Evolutionary conservation across 2,329 filamentous ascomycete genomes (phyloP).

Genomic region (Fusarium austroafricanum): DNA sequence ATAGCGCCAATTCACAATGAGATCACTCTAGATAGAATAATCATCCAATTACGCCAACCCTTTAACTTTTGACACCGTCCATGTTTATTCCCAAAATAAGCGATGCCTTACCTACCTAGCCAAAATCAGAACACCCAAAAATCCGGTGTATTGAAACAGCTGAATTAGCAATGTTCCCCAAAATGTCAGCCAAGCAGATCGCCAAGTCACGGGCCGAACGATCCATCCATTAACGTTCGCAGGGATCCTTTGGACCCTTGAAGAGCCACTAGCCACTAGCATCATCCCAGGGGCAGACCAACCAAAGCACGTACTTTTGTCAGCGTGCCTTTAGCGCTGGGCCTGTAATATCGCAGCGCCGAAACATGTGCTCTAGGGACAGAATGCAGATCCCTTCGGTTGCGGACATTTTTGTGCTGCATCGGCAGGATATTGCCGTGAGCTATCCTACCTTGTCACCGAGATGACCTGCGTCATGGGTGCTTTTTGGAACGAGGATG

Average conservation of each 20-base stretch:
- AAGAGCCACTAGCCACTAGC: neutral
- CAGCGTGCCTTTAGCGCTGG: neutral
- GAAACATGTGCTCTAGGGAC: slow-evolving; percentile 29
- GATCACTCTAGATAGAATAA: neutral
- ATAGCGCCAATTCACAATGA: neutral
- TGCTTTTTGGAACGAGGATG: neutral
- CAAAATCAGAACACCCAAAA: neutral
- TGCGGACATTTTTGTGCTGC: neutral
- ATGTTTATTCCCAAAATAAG: neutral
- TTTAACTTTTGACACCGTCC: too few species aligned
- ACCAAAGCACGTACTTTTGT: slow-evolving; percentile 4
- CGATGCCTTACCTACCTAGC: neutral
- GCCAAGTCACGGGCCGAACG: slow-evolving; percentile 4
- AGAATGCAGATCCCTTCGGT: slow-evolving; percentile 2
- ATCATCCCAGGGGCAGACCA: slow-evolving; percentile 7
- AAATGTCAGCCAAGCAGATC: slow-evolving; percentile 5
- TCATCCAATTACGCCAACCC: neutral
- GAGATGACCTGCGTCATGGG: slow-evolving; percentile 4
- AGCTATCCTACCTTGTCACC: slow-evolving; percentile 20
- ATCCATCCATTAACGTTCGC: neutral
- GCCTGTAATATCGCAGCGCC: slow-evolving; percentile 19
- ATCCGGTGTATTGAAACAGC: too few species aligned
- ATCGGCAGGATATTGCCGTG: slow-evolving; percentile 21
- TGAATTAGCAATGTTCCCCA: neutral
- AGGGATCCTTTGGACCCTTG: neutral